These are phyloP conservation scores for Rosa chinensis DNA, from an alignment of 306 rosid genomes.

Conservation along the genomic window DNA sequence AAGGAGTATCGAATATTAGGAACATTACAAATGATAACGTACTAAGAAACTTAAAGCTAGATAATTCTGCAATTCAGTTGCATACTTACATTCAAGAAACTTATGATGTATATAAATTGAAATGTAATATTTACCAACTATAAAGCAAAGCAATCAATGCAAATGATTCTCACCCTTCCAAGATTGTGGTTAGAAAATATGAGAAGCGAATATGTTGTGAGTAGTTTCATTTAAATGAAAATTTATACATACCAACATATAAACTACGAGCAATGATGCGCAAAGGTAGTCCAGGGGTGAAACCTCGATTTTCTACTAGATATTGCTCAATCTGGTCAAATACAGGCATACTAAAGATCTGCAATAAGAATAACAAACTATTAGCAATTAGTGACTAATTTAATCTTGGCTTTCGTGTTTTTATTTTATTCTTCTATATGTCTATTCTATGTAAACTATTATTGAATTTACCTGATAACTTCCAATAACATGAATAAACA, in stretches of 20 bases:
- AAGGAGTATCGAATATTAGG: neutral
- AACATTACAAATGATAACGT: neutral
- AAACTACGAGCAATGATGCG: constrained; percentile 38
- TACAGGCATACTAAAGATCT: constrained; percentile 68
- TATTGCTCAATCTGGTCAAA: constrained; percentile 53
- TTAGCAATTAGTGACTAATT: neutral
- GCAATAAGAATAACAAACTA: neutral
- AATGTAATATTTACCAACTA: neutral
- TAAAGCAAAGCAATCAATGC: neutral
- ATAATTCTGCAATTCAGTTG: neutral
- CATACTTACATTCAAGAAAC: neutral
- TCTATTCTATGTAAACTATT: neutral
- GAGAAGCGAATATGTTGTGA: no score
- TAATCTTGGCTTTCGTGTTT: neutral
- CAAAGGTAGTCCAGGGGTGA: constrained; percentile 36
- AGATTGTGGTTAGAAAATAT: no score
- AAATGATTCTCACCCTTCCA: neutral
- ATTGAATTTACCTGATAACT: constrained; percentile 55
- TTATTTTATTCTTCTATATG: no score
- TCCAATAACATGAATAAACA: constrained; percentile 66
- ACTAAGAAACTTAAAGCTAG: neutral
- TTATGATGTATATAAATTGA: no score
- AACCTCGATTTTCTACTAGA: constrained; percentile 31
- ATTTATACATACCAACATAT: constrained; percentile 47
- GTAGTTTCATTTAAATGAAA: neutral